A percentile compares a stretch with the other conserved stretches of the same genome.
Conservation (phyloP, 768 basidiomycete species). For the Clitopilus passeckerianus region DNA sequence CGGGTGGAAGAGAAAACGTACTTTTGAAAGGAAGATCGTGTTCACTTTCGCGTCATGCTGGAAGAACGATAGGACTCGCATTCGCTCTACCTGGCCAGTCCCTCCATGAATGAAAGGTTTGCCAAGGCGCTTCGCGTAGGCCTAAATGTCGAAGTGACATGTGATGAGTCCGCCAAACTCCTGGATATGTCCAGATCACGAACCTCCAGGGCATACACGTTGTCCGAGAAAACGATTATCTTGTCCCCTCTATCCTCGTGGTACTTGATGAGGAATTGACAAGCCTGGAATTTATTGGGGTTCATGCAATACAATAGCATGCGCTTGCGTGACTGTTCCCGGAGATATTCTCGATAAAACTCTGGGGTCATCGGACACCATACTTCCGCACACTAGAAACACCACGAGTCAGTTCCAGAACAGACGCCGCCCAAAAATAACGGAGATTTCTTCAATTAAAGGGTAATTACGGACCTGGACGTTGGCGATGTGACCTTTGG, state of each 20-base stretch:
- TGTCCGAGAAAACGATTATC: conserved; percentile 99
- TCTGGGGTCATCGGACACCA: conserved; percentile 99
- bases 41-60: conserved; percentile 94
- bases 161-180: not conserved
- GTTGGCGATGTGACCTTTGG: conserved; percentile 98
- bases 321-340: conserved; percentile 87
- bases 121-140: conserved; percentile 88
- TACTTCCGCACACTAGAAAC: conserved; percentile 88
- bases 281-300: conserved; percentile 98
- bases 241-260: conserved; percentile 98
- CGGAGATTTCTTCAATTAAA: not conserved
- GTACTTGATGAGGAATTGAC: conserved; percentile 97
- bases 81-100: conserved; percentile 91
- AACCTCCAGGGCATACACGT: conserved; percentile 95
- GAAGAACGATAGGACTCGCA: conserved; percentile 93
- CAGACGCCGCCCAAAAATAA: not conserved
- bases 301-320: conserved; percentile 99
- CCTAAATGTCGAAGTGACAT: conserved; percentile 33
- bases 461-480: conserved; percentile 71
- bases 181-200: not conserved
- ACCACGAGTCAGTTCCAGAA: conserved; percentile 3
- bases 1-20: conserved; percentile 20
- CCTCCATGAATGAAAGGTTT: conserved; percentile 97
- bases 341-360: conserved; percentile 96
- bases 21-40: conserved; percentile 98